Evolutionary conservation across 164 flowering plant genomes (phyloP), one percentile per base, ranked within the genome.

Genomic region (Amborella trichopoda): DNA sequence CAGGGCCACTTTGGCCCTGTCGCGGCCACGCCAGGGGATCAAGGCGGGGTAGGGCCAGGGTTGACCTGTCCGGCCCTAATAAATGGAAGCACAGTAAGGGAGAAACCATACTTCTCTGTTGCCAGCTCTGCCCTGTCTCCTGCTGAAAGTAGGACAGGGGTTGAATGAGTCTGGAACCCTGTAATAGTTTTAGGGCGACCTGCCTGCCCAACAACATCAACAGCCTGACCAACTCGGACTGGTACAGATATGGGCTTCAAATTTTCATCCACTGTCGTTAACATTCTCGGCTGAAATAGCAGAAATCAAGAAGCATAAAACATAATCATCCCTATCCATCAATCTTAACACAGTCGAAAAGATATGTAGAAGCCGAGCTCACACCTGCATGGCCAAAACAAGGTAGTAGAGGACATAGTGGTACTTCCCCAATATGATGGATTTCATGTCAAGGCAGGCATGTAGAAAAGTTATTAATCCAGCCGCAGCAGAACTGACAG

Each of bases 81-180:
- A n/a, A n/a, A n/a, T n/a, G n/a, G n/a, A n/a, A n/a, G n/a, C n/a
- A n/a, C n/a, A n/a, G n/a, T n/a, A n/a, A n/a, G n/a, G n/a, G n/a
- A 13, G 1, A 37, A 22, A 26, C 3, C 33, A 54, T 72, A 91
- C 96, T 87, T 91, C 30, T 91, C 96, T 0, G 96, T 91, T 12
- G 98, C 94, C 20, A 91, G 74, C 56, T 91, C 96, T 6, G 98
- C 98, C 53, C 98, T 75, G 46, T 91, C 98, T 5, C 98, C 96
- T 33, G 94, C 96, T 18, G 96, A 81, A 17, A 91, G 73, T 36
- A 91, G 93, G 56, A 91, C 99, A 0, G 99, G 99, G 18, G 99
- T 91, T 6, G 94, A 78, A 68, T 87, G 96, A 19, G 96, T 91
- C 67, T 87, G 96, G 68, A 91, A 91, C 26, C 99, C 99, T 28